Evolutionary conservation across 78 protist genomes (phyloP), one percentile per base, ranked within the genome.

Genomic region (Dictyostelium firmibasis): DNA sequence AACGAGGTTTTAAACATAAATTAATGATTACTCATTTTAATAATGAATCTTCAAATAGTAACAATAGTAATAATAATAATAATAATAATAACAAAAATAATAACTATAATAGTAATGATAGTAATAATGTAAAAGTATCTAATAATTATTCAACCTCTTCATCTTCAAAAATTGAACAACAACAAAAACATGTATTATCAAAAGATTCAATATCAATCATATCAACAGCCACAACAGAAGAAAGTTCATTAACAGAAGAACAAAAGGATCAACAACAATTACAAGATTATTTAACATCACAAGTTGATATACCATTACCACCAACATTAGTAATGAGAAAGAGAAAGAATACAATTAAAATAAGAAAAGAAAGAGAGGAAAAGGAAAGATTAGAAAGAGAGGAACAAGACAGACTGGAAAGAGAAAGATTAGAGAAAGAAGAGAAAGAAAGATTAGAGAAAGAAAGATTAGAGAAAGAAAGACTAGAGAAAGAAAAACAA

Each of bases 1-100:
- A 87, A 64, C 57, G 93, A 87, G 94, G 94, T 53, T 70, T 89
- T 23, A 89, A 89, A 89, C 94, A 89, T 47, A 78, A 89, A 47
- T 81, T 89, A 31, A 81, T 18, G 53, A 89, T 89, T 9, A 89
- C 94, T 35, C 72, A 74, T 20, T 86, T 86, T 38, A 75, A 77
- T 67, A 25, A 57, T 33, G 79, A 72, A 72, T 29, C 79, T 9
- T 33, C 38, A 16, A 27, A 27, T 33, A 72, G 27, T 33, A 27
- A 5, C 18, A 11, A 18, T 33, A 27, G 16, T 33, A 27, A 18
- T 16, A 27, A 16, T 16, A 33, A 33, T 33, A 11, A 33, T 16
- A 72, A 4, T 16, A 20, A 27, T 14, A 25, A 9, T 16, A 70
- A 29, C 14, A 70, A 29, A 31, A 70, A 4, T 69, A 69, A 11